Evolutionary conservation across 2,329 filamentous ascomycete species (phyloP).

Genomic region (Dactylellina drechsleri): DNA sequence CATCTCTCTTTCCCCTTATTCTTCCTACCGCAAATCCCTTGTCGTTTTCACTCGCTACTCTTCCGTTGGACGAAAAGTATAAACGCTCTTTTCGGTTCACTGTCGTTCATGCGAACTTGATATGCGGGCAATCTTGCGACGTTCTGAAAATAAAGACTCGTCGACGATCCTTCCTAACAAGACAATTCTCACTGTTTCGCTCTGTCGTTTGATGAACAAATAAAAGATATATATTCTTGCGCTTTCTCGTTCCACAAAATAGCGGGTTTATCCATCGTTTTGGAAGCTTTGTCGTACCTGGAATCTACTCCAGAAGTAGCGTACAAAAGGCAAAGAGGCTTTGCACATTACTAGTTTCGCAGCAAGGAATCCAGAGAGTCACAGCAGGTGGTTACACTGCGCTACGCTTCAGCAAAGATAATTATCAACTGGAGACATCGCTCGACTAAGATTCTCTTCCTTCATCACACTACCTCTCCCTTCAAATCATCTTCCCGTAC

Average conservation of each 20-base stretch:
- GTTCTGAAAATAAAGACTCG: constrained; percentile 8
- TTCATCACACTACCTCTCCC: constrained; percentile 15
- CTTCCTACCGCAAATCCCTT: constrained; percentile 19
- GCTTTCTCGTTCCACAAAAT: constrained; percentile 49
- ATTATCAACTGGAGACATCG: constrained; percentile 21
- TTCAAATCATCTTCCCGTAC: constrained; percentile 39
- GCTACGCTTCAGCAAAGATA: constrained; percentile 31
- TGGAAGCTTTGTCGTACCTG: constrained; percentile 22
- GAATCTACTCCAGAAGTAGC: constrained; percentile 17
- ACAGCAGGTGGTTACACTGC: constrained; percentile 43
- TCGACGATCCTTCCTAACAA: constrained; percentile 31
- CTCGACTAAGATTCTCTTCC: constrained; percentile 27
- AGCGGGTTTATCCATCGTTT: constrained; percentile 27
- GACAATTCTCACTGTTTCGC: constrained; percentile 20
- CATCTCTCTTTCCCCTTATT: constrained; percentile 15
- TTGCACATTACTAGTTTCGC: constrained; percentile 19
- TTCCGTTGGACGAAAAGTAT: constrained; percentile 37
- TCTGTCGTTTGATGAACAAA: constrained; percentile 21
- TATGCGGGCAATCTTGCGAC: constrained; percentile 26
- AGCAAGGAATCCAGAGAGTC: constrained; percentile 20
- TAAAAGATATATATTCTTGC: constrained; percentile 8
- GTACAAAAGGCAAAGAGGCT: constrained; percentile 17
- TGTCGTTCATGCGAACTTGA: constrained; percentile 47
- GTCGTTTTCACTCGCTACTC: constrained; percentile 36
- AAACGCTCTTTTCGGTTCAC: constrained; percentile 35